A percentile compares a stretch with the other conserved stretches of the same genome.
Conservation (phyloP, 2,329 filamentous ascomycete species). For the Hortaea werneckii region DNA sequence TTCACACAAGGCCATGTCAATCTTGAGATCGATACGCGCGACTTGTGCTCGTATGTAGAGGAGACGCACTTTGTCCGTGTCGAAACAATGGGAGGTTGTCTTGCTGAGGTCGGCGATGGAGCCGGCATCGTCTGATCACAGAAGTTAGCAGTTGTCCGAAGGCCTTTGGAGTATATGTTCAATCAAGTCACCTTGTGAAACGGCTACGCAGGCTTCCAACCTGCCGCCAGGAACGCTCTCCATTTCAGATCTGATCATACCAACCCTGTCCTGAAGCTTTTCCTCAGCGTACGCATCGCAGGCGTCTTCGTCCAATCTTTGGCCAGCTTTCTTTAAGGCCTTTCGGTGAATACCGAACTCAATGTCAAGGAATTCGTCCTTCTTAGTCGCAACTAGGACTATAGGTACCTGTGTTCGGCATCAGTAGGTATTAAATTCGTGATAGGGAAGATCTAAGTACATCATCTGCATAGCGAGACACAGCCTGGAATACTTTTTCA, state of each 20-base stretch:
- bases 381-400: slow-evolving; percentile 26
- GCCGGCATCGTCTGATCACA: slow-evolving; percentile 18
- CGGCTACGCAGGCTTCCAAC: slow-evolving; percentile 16
- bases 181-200: slow-evolving; percentile 14
- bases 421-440: not conserved
- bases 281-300: slow-evolving; percentile 17
- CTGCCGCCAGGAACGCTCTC: slow-evolving; percentile 13
- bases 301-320: slow-evolving; percentile 12
- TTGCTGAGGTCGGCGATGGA: slow-evolving; percentile 22
- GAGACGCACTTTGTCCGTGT: slow-evolving; percentile 24
- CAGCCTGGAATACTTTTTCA: slow-evolving; percentile 23
- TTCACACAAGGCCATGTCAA: slow-evolving; percentile 26
- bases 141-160: slow-evolving; percentile 1
- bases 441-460: not conserved
- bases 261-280: slow-evolving; percentile 15
- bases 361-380: slow-evolving; percentile 24
- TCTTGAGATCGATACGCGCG: slow-evolving; percentile 25
- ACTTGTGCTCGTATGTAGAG: slow-evolving; percentile 27
- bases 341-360: slow-evolving; percentile 10
- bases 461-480: slow-evolving; percentile 21
- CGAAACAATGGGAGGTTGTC: slow-evolving; percentile 23
- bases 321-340: slow-evolving; percentile 10
- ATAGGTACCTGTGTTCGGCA: slow-evolving; percentile 15
- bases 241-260: slow-evolving; percentile 15
- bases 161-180: not conserved